These are phyloP conservation scores for Parascedosporium putredinis DNA, from an alignment of 2,329 filamentous ascomycete species.

Conservation along the genomic window DNA sequence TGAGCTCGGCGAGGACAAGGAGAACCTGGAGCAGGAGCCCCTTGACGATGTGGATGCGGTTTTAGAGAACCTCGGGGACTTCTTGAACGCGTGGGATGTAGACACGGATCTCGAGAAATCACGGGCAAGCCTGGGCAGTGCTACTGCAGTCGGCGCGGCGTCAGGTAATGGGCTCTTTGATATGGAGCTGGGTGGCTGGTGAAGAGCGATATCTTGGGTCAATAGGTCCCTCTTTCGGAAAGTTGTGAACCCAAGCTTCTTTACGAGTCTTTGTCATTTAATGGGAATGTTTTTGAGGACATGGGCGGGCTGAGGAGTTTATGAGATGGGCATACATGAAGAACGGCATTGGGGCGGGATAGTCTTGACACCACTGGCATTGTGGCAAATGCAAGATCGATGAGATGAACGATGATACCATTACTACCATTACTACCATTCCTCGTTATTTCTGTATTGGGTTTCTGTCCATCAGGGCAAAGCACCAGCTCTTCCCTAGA, in stretches of 20 bases:
- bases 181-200: conserved; percentile 4
- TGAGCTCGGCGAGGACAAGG: conserved; percentile 5
- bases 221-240: neutral
- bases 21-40: conserved; percentile 8
- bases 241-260: no score
- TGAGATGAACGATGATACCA: neutral
- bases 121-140: conserved; percentile 4
- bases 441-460: no score
- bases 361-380: neutral
- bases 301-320: neutral
- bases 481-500: no score
- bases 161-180: neutral
- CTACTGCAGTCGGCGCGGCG: neutral
- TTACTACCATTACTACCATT: no score
- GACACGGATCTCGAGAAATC: conserved; percentile 18
- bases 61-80: conserved; percentile 34
- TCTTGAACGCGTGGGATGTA: conserved; percentile 28
- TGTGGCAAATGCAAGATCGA: neutral
- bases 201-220: neutral
- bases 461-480: no score
- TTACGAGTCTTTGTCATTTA: no score
- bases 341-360: neutral
- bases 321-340: neutral
- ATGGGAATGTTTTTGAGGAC: no score
- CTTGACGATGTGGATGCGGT: conserved; percentile 34